phyloP scores from a whole-genome alignment of 2,329 filamentous ascomycete genomes.

The Fusarium citri region DNA sequence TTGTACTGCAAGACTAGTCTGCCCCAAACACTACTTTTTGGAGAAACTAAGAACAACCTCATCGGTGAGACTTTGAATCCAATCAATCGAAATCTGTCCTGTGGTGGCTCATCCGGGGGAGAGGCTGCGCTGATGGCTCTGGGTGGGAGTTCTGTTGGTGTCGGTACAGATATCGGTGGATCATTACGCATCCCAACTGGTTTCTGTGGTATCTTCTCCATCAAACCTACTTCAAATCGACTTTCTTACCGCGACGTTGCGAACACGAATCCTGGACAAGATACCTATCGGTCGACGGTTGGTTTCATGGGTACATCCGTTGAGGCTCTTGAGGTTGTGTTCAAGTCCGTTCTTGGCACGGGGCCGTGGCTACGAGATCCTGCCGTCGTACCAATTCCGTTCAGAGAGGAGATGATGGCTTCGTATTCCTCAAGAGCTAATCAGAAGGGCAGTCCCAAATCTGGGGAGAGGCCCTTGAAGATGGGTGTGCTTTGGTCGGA shows the following conservation, averaged over 20 bases:
- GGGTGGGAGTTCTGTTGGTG: constrained; percentile 48
- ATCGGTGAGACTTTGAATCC: constrained; percentile 52
- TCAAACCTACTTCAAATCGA: constrained; percentile 37
- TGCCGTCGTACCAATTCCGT: constrained; percentile 72
- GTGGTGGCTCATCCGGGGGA: constrained; percentile 53
- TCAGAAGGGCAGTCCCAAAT: not conserved
- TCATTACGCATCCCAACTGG: constrained; percentile 50
- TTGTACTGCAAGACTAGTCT: constrained; percentile 44
- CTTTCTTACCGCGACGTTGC: constrained; percentile 37
- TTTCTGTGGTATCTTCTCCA: constrained; percentile 39
- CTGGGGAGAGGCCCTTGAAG: constrained; percentile 54
- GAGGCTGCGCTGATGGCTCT: constrained; percentile 52
- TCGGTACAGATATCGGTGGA: constrained; percentile 54
- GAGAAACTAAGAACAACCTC: constrained; percentile 51
- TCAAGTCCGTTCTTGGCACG: constrained; percentile 66
- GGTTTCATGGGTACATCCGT: constrained; percentile 71
- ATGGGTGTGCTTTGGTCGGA: constrained; percentile 68
- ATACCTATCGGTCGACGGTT: constrained; percentile 70
- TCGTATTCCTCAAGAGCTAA: constrained; percentile 52
- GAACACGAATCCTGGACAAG: constrained; percentile 63
- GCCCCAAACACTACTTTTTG: constrained; percentile 38
- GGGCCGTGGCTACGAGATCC: constrained; percentile 76
- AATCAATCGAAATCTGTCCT: constrained; percentile 47
- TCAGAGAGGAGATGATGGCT: constrained; percentile 62
- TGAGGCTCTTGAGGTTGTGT: constrained; percentile 64